Conservation (phyloP, 176 grass and related monocot species). For the Zizania latifolia region DNA sequence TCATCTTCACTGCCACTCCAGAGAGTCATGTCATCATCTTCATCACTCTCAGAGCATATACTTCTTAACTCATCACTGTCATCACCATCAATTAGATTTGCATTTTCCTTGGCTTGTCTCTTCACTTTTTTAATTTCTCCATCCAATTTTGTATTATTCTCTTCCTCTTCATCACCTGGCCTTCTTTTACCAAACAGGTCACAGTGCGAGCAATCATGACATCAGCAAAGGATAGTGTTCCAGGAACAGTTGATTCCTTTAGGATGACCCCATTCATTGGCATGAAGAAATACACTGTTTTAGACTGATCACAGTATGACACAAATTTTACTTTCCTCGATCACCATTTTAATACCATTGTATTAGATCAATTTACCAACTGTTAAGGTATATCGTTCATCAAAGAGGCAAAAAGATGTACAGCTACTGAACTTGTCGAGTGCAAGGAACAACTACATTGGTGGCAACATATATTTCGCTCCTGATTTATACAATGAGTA, state of each 20-base stretch:
- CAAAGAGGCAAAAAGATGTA: neutral
- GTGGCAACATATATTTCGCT: neutral
- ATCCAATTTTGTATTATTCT: constrained; percentile 53
- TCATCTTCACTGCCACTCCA: constrained; percentile 92
- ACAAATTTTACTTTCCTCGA: neutral
- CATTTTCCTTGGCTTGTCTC: constrained; percentile 58
- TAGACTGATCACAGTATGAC: neutral
- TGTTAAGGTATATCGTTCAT: neutral
- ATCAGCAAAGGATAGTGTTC: constrained; percentile 51
- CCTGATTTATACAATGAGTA: neutral
- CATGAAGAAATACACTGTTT: constrained; percentile 8
- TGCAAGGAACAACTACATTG: neutral
- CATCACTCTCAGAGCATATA: constrained; percentile 80
- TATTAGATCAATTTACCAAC: neutral
- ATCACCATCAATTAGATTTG: constrained; percentile 75
- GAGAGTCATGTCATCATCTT: constrained; percentile 71
- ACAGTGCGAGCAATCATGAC: constrained; percentile 42
- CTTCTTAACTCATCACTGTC: constrained; percentile 85
- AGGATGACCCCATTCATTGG: neutral
- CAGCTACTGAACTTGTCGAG: neutral
- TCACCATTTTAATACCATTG: neutral
- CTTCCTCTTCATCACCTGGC: constrained; percentile 64
- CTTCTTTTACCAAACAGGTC: constrained; percentile 76
- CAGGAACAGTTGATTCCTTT: constrained; percentile 23
- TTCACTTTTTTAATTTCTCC: constrained; percentile 88